Evolutionary conservation across 331 rosid species (phyloP), one percentile per base, ranked within the genome.

Genomic region (Malus hybrid): DNA sequence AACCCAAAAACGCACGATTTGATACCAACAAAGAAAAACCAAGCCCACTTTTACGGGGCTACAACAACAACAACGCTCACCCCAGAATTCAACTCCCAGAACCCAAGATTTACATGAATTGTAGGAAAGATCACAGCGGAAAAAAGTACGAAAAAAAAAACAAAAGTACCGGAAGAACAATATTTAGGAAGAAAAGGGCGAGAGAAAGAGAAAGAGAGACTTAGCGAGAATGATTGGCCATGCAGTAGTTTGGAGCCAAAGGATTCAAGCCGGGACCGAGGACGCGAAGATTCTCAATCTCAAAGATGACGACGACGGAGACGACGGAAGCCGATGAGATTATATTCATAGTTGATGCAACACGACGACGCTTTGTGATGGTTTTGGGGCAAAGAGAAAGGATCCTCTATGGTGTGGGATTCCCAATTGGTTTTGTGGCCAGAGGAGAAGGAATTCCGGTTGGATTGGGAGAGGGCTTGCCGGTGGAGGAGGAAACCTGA

Each of bases 261-360:
- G 98, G 98, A 94, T 94, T 94, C 96, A 94, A 93, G 72, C 97
- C 98, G 19, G 97, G 97, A 80, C 98, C 98, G 15, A 90, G 86
- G 33, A 86, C 97, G 55, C 98, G 97, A 83, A 87, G 96, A 80
- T 94, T 94, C 36, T 80, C 77, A 44, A 73, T 19, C 77, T 73
- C 77, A 50, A 73, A 73, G 77, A 26, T 73, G 44, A 86, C 52
- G 29, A 81, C 80, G 29, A 84, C 72, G 63, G 84, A 79, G 73
- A 69, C 53, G 77, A 78, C 76, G 62, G 33, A 75, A 66, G 74
- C 64, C 13, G 75, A 72, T 13, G 70, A 88, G 71, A 71, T 80
- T 80, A 81, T 73, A 68, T 82, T 82, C 89, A 86, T 86, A 26
- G 82, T 82, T 66, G 87, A 81, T 5, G n/a, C 18, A 72, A 77